These are phyloP conservation scores for Penicillium glabrum DNA, from an alignment of 2,329 filamentous ascomycete genomes.

Conservation along the genomic window DNA sequence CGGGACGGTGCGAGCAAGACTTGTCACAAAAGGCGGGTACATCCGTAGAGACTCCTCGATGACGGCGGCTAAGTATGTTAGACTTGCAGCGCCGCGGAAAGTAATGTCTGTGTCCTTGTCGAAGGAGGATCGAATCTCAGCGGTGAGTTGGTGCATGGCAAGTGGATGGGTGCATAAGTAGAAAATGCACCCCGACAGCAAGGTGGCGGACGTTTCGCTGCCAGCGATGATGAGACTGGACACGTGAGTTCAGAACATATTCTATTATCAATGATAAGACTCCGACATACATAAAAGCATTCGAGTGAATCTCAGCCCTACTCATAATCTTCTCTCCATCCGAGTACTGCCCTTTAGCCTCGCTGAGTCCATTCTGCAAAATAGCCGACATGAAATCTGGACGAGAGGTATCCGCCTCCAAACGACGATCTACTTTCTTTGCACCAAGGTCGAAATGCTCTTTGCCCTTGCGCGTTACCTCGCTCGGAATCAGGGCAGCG, in stretches of 20 bases:
- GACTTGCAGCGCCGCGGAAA: slow-evolving; percentile 19
- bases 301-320: slow-evolving; percentile 24
- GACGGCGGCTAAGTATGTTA: slow-evolving; percentile 48
- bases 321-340: slow-evolving; percentile 21
- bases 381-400: slow-evolving; percentile 28
- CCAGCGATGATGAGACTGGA: slow-evolving; percentile 35
- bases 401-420: slow-evolving; percentile 15
- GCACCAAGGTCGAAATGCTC: slow-evolving; percentile 23
- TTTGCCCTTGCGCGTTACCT: slow-evolving; percentile 10
- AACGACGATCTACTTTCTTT: slow-evolving; percentile 20
- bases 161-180: slow-evolving; percentile 25
- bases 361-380: slow-evolving; percentile 21
- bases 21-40: slow-evolving; percentile 42
- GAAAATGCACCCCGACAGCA: slow-evolving; percentile 38
- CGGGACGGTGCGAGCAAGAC: slow-evolving; percentile 26
- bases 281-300: slow-evolving; percentile 23
- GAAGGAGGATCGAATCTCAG: slow-evolving; percentile 28
- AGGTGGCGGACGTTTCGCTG: slow-evolving; percentile 42
- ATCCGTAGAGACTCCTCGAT: slow-evolving; percentile 51
- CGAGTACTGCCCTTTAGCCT: slow-evolving; percentile 12
- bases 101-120: slow-evolving; percentile 30
- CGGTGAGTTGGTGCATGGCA: slow-evolving; percentile 15
- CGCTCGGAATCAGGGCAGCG: slow-evolving; percentile 10
- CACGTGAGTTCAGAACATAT: background rate
- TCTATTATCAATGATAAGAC: background rate